Evolutionary conservation across 2,329 filamentous ascomycete genomes (phyloP), one percentile per base, ranked within the genome.

Genomic region (Hypomyces perniciosus): DNA sequence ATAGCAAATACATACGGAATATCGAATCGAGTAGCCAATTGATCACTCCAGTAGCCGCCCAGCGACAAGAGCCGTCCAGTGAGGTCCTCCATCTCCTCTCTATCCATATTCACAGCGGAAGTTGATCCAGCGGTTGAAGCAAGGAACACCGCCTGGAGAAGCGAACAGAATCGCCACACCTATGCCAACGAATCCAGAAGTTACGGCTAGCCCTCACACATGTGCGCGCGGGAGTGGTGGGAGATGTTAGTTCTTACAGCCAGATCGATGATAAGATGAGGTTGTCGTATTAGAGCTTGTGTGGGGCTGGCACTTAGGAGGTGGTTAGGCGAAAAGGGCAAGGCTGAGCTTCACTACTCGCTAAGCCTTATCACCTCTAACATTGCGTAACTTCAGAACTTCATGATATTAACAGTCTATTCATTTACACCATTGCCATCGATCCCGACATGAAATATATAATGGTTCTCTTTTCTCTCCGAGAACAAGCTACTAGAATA

Each of bases 1-100:
- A 20, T 20, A 3, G 20, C 20, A 6, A 31, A 30, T 44, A 49
- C 61, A 37, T 59, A 63, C 62, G 62, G 61, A 44, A 64, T 42
- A 43, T 63, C 56, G 45, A 58, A 46, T 31, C 56, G 49, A 51
- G 29, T 30, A 28, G 37, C 39, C 38, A 53, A 13, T 28, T 31
- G 42, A 10, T 29, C 41, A 33, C 41, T 53, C 48, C 28, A 13
- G n/a, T 30, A 30, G 31, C 37, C 41, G 2, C 41, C 31, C 10
- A 42, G 39, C 39, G 31, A 39, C 34, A 43, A 38, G 29, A 53
- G 39, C 48, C 35, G 44, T 43, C 44, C 43, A 34, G 46, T 38
- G 26, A 47, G 13, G 38, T 40, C 48, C 51, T 51, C 48, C 51
- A 53, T 51, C 29, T 28, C 49, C 35, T 45, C 28, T 34, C 31